These are phyloP conservation scores for Naganishia kalamii DNA, from an alignment of 768 basidiomycete genomes.

Conservation along the genomic window DNA sequence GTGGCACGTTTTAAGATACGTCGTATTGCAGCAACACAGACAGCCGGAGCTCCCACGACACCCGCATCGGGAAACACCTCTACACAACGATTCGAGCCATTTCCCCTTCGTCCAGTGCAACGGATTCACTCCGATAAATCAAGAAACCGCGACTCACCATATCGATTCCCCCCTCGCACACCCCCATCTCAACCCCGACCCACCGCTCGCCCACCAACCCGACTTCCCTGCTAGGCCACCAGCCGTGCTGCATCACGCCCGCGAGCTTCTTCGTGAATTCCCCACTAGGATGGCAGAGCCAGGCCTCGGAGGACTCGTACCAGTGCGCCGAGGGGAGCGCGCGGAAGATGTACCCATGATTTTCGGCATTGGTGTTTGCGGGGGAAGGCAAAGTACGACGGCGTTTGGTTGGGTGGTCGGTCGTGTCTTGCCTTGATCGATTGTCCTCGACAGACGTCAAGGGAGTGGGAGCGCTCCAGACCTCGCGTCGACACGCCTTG, in stretches of 20 bases:
- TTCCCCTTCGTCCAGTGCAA: too few species aligned
- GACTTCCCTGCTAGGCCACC: not conserved
- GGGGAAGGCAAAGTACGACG: not conserved
- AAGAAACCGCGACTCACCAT: not conserved
- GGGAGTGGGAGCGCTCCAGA: not conserved
- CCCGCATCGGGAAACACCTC: too few species aligned
- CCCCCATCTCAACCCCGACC: not conserved
- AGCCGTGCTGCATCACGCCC: not conserved
- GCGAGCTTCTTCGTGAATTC: conserved; percentile 2
- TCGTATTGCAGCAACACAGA: too few species aligned
- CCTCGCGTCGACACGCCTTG: not conserved
- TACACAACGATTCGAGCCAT: too few species aligned
- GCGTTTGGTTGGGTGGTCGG: too few species aligned
- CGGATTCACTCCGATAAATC: too few species aligned
- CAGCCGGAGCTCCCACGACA: too few species aligned
- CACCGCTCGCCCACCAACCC: conserved; percentile 9
- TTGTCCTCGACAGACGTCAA: not conserved
- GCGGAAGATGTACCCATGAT: conserved; percentile 1
- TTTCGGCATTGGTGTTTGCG: not conserved
- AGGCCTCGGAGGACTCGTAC: conserved; percentile 14
- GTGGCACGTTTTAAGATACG: too few species aligned
- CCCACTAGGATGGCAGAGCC: conserved; percentile 18
- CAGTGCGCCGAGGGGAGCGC: conserved; percentile 20
- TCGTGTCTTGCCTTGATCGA: too few species aligned
- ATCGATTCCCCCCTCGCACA: not conserved